phyloP scores from a whole-genome alignment of 1,284 basidiomycete genomes.

The Meira nashicola region DNA sequence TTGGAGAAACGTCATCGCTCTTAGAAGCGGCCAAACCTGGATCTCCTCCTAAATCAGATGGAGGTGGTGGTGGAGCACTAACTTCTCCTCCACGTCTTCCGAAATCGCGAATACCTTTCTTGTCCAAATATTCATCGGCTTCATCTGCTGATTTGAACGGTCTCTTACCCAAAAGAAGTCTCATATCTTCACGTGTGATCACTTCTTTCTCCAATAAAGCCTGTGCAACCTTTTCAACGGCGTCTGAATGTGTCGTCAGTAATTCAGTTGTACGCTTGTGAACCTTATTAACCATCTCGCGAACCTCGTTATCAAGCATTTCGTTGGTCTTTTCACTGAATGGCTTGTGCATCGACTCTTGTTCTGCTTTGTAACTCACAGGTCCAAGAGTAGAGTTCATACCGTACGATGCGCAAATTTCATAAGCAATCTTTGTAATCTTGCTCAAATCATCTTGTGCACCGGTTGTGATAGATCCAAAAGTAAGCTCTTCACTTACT shows the following conservation, averaged over 20 bases:
- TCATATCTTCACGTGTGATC: constrained; percentile 88
- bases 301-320: constrained; percentile 79
- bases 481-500: constrained; percentile 97
- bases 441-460: constrained; percentile 97
- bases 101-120: constrained; percentile 28
- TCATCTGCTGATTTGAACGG: constrained; percentile 70
- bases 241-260: constrained; percentile 72
- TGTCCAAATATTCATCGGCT: constrained; percentile 51
- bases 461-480: constrained; percentile 90
- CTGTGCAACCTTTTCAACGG: constrained; percentile 91
- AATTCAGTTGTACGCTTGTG: constrained; percentile 80
- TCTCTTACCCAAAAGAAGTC: constrained; percentile 73
- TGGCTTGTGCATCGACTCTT: constrained; percentile 72
- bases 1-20: too few species aligned
- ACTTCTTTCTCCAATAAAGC: constrained; percentile 88
- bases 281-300: constrained; percentile 88
- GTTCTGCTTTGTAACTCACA: constrained; percentile 84
- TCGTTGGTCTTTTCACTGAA: constrained; percentile 96
- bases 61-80: constrained; percentile 45
- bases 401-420: constrained; percentile 66
- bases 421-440: constrained; percentile 95
- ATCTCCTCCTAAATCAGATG: constrained; percentile 29
- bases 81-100: constrained; percentile 24
- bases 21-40: constrained; percentile 29
- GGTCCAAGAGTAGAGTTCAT: constrained; percentile 95